These are phyloP conservation scores for Fimicolochytrium jonesii DNA, from an alignment of 192 early-diverging fungal species.

Conservation along the genomic window DNA sequence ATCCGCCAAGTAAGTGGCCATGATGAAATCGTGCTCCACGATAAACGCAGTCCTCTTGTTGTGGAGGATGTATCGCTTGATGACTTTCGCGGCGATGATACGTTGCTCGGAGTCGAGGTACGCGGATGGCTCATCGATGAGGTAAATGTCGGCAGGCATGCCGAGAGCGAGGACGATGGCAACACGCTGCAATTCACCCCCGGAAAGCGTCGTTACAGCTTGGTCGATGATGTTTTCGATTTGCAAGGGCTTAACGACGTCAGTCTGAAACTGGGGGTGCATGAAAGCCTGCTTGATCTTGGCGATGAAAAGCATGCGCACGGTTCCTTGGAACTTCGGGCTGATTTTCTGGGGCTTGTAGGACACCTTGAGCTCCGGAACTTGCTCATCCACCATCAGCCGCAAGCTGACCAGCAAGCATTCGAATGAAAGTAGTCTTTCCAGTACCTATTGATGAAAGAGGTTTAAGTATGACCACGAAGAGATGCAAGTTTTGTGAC, in stretches of 20 bases:
- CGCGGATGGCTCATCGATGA: conserved; percentile 97
- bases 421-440: conserved; percentile 87
- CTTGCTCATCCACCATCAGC: conserved; percentile 74
- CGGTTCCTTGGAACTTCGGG: conserved; percentile 91
- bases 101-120: conserved; percentile 99
- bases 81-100: conserved; percentile 97
- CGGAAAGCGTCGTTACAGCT: conserved; percentile 77
- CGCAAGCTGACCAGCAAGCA: conserved; percentile 79
- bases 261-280: conserved; percentile 94
- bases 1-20: conserved; percentile 97
- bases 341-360: conserved; percentile 99
- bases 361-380: conserved; percentile 83
- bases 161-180: conserved; percentile 89
- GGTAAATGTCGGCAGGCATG: conserved; percentile 89
- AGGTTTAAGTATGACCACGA: neutral
- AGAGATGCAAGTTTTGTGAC: too few relatives aligned
- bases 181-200: conserved; percentile 99
- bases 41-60: conserved; percentile 96
- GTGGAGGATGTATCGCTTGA: conserved; percentile 96
- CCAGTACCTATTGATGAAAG: neutral
- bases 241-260: conserved; percentile 90
- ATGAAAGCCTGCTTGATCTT: conserved; percentile 80
- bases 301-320: conserved; percentile 86
- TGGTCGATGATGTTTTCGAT: conserved; percentile 94
- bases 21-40: conserved; percentile 99